Percentiles rank a stretch among this genome's conserved stretches.
Conservation (phyloP, 1,284 basidiomycete species). For the Paramarasmius palmivorus region DNA sequence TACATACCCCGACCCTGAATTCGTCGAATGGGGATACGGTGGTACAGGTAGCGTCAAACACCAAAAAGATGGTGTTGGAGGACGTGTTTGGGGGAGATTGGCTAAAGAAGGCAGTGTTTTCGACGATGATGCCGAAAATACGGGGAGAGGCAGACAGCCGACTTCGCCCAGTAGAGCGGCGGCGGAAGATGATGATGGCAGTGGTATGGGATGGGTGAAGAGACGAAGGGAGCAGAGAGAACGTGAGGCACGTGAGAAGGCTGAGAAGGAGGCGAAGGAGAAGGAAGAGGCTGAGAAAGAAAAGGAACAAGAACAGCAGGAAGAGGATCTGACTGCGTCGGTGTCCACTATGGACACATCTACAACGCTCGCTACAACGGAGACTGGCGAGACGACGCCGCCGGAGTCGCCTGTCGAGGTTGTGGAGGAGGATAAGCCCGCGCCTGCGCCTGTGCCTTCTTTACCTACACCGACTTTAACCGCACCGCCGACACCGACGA, state of each 20-base stretch:
- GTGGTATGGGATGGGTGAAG: constrained; percentile 74
- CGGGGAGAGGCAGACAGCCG: constrained; percentile 17
- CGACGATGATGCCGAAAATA: too few species aligned
- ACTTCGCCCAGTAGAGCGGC: constrained; percentile 20
- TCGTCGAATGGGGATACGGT: constrained; percentile 85
- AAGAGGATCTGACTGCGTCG: constrained; percentile 11
- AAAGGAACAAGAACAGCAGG: constrained; percentile 21
- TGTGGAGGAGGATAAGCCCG: too few species aligned
- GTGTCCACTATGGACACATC: constrained; percentile 1
- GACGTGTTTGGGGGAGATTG: constrained; percentile 40
- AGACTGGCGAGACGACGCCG: neutral
- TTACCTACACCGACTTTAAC: neutral
- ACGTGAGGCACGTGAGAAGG: constrained; percentile 54
- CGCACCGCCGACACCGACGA: neutral
- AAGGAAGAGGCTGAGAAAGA: constrained; percentile 18
- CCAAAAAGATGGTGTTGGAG: constrained; percentile 30
- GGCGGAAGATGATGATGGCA: constrained; percentile 67
- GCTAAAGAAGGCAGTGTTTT: constrained; percentile 17
- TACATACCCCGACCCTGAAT: constrained; percentile 58
- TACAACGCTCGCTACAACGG: neutral
- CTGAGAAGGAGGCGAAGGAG: constrained; percentile 46
- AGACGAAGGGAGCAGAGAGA: constrained; percentile 56
- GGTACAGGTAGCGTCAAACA: constrained; percentile 75
- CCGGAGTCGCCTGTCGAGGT: neutral
- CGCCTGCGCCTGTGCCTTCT: too few species aligned